Base-by-base conservation (phyloP, 2,329 filamentous ascomycete genomes). In the Xylariaceae sp. region DNA sequence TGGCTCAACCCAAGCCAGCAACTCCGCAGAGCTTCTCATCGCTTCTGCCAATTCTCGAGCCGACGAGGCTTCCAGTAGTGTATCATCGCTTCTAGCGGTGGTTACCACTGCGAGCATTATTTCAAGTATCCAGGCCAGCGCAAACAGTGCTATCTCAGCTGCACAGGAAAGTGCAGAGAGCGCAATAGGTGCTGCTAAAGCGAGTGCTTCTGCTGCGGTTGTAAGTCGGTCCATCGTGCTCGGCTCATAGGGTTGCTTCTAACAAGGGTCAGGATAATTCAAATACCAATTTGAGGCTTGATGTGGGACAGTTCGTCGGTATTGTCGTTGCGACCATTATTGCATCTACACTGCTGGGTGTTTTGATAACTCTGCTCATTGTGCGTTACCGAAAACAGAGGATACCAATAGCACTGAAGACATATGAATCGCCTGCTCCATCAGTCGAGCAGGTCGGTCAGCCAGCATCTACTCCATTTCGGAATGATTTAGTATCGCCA, bases 291-390 rank as follows among this genome's bases (percentile, higher is more conserved):
- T 50, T 52, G 14, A 43, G 36, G 27, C 22, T 58, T 7, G 19
- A 47, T 36, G 15, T 45, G 12, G 51, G 49, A 10, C 49, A 58
- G 31, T 44, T 58, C 9, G 56, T 46, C 27, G 56, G 53, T 11
- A 54, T 58, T 36, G 18, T 58, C 3, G 31, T 56, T 5, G 53
- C 46, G 5, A 46, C 52, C 17, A 51, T 54, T 19, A 14, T 58
- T 11, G 19, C 38, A 14, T 58, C 56, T 11, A 50, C 49, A 32
- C 14, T 54, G 9, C 40, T 43, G 9, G 56, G 53, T 33, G 44
- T 47, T 17, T 44, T 56, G 6, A 22, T 42, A 10, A 54, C 49
- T 14, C 33, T 53, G 9, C 42, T 54, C 38, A 33, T 58, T 19
- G 30, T 56, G 22, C 46, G 51, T n/a, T 51, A 54, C 17, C 53